Evolutionary conservation across 2,329 filamentous ascomycete species (phyloP).

Genomic region (Aureobasidium melanogenum): DNA sequence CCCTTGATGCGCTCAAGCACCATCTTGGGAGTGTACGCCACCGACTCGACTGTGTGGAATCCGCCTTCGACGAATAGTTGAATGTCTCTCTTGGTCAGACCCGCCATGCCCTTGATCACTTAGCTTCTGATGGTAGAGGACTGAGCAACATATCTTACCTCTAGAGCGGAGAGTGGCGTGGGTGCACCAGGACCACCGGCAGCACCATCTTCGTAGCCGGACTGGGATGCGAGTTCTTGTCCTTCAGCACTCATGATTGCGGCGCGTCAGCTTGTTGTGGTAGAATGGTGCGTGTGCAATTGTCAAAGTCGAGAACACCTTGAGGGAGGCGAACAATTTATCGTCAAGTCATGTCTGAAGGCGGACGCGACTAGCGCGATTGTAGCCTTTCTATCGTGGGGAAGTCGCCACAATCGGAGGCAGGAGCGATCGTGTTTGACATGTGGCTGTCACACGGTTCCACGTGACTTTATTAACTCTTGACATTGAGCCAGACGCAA

Average conservation of each 20-base stretch:
- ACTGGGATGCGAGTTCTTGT: constrained; percentile 57
- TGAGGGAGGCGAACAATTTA: constrained; percentile 5
- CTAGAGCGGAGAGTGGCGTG: constrained; percentile 74
- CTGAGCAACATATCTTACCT: constrained; percentile 49
- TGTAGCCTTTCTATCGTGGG: background rate
- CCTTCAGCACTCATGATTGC: constrained; percentile 37
- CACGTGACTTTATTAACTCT: background rate
- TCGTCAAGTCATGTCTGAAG: background rate
- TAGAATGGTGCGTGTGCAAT: background rate
- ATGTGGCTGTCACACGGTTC: background rate
- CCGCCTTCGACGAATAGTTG: constrained; percentile 87
- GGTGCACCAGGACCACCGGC: constrained; percentile 84
- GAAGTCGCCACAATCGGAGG: background rate
- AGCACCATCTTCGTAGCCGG: constrained; percentile 63
- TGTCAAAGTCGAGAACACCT: background rate
- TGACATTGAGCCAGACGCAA: background rate
- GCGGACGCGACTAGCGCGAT: background rate
- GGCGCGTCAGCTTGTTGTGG: background rate
- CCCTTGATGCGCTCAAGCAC: constrained; percentile 92
- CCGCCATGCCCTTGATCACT: constrained; percentile 63
- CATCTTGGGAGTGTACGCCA: constrained; percentile 80
- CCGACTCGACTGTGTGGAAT: constrained; percentile 89
- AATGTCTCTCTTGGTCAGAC: constrained; percentile 90
- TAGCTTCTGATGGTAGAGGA: constrained; percentile 13
- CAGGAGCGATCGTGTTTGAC: background rate